phyloP scores from a whole-genome alignment of 768 basidiomycete genomes.

The Suillus luteus region DNA sequence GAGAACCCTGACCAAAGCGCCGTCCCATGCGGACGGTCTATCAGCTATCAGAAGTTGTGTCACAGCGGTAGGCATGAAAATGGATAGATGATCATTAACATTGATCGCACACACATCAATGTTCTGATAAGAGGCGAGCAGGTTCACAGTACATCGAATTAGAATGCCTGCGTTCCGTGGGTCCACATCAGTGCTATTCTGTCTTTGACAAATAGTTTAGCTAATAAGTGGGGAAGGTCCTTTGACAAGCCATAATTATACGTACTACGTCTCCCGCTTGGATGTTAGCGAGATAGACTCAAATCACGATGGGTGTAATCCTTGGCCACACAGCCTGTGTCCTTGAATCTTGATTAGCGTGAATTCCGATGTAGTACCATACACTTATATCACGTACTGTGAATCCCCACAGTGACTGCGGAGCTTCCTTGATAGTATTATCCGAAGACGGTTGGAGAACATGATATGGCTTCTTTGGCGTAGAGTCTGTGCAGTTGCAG shows the following conservation, averaged over 20 bases:
- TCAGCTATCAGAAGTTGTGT: neutral
- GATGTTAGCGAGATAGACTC: constrained; percentile 70
- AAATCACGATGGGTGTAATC: constrained; percentile 60
- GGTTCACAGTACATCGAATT: too few relatives aligned
- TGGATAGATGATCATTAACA: neutral
- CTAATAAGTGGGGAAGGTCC: neutral
- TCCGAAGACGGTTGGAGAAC: constrained; percentile 59
- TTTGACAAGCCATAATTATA: too few relatives aligned
- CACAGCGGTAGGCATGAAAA: neutral
- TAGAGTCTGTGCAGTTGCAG: constrained; percentile 40
- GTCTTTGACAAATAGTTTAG: constrained; percentile 37
- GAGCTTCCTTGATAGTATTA: constrained; percentile 65
- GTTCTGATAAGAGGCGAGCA: neutral
- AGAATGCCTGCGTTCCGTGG: constrained; percentile 15
- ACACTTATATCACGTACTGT: constrained; percentile 48
- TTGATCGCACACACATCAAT: constrained; percentile 27
- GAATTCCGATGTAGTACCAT: neutral
- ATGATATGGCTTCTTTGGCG: constrained; percentile 30
- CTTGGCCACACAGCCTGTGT: constrained; percentile 49
- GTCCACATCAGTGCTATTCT: constrained; percentile 22
- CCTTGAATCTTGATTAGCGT: neutral
- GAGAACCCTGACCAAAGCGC: neutral
- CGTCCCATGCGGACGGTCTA: neutral
- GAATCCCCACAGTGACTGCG: constrained; percentile 51
- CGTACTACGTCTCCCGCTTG: constrained; percentile 71